Evolutionary conservation across 1,284 basidiomycete species (phyloP).

Genomic region (Moniliophthora roreri): DNA sequence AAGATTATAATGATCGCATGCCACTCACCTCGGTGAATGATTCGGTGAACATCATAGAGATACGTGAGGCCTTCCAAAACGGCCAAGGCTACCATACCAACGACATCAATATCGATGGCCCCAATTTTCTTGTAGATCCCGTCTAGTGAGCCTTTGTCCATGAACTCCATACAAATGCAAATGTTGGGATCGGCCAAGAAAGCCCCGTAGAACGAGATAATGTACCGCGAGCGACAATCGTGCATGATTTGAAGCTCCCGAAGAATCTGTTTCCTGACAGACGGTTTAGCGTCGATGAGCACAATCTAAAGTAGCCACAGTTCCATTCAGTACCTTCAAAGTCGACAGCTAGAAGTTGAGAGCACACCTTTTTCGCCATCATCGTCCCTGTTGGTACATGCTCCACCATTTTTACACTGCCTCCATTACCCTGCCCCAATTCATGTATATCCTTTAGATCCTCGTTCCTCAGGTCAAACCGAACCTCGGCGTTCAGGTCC

Average conservation of each 20-base stretch:
- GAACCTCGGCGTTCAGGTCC: conserved; percentile 73
- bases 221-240: conserved; percentile 91
- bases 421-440: conserved; percentile 96
- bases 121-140: conserved; percentile 94
- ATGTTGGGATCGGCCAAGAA: conserved; percentile 97
- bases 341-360: not conserved
- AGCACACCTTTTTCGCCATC: conserved; percentile 92
- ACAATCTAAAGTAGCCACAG: conserved; percentile 68
- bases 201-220: conserved; percentile 96
- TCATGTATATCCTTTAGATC: conserved; percentile 86
- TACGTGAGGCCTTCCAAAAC: conserved; percentile 96
- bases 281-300: conserved; percentile 95
- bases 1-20: not conserved
- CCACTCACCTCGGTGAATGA: conserved; percentile 91
- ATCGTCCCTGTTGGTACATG: conserved; percentile 86
- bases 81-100: conserved; percentile 87
- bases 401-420: conserved; percentile 95
- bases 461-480: conserved; percentile 75
- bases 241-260: conserved; percentile 99
- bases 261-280: conserved; percentile 97
- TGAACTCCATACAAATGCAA: conserved; percentile 98
- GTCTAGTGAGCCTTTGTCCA: conserved; percentile 92
- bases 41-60: conserved; percentile 98
- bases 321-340: too few relatives aligned
- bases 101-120: conserved; percentile 85